Evolutionary conservation across 2,329 filamentous ascomycete species (phyloP), one percentile per base, ranked within the genome.

Genomic region (Colletotrichum liaoningense): DNA sequence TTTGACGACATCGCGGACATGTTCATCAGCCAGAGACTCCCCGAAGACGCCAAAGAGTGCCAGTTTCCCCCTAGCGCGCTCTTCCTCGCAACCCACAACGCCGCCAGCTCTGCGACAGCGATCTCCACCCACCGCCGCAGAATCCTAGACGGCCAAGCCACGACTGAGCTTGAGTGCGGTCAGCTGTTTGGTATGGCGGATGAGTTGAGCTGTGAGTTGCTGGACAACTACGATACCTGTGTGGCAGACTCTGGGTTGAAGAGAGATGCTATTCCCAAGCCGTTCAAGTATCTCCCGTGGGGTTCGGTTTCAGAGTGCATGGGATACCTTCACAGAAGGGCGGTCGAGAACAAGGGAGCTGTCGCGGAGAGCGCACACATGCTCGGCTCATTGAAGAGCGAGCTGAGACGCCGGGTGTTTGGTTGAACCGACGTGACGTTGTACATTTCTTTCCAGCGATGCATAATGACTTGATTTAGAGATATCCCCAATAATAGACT

Each of bases 81-180:
- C 24, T 90, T 98, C 33, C 87, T 98, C 16, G 95, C 95, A 11
- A 93, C 93, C 1, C 95, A 98, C 84, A 98, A 98, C 80, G 89
- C 70, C 60, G 35, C 54, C 35, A 73, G 70, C 70, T 65, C 70
- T 11, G 38, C 89, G 62, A 88, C 89, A 55, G 94, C 93, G 4
- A 92, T 97, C 16, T 83, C 87, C 22, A 86, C 84, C 63, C 89
- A 88, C n/a, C 87, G 88, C 28, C 84, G 83, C 14, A 82, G 92
- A 42, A 84, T 89, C 67, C 86, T 87, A 76, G 85, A 75, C 9
- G 85, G 84, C 22, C 79, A 77, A 14, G 82, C 84, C 75, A 83
- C 83, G 78, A 83, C 82, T 0, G 80, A 81, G 30, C 79, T 86
- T 66, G 81, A 83, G 2, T 86, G 85, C 56, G 77, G 79, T 1